Percentiles rank a stretch among this genome's conserved stretches.
These are phyloP conservation scores for Lactifluus hygrophoroides DNA, from an alignment of 768 basidiomycete species.

Conservation along the genomic window DNA sequence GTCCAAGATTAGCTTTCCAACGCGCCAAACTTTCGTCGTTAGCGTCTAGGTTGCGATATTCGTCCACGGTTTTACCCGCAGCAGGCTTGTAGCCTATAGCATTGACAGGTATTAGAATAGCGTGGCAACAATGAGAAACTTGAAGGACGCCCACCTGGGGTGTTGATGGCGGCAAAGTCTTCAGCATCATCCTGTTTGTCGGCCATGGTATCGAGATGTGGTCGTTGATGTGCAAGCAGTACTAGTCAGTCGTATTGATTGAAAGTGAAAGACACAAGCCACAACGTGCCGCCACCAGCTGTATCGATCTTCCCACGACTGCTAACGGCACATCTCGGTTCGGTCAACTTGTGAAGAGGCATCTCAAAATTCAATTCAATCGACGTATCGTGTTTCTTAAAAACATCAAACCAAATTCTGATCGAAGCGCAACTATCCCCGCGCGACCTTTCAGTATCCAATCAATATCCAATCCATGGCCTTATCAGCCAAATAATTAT, in stretches of 20 bases:
- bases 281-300: conserved; percentile 5
- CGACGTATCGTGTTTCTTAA: not conserved
- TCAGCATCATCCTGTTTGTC: conserved; percentile 54
- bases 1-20: conserved; percentile 93
- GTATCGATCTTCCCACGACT: conserved; percentile 68
- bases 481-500: not conserved
- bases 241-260: not conserved
- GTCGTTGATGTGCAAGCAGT: not conserved
- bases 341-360: too few species aligned
- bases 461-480: not conserved
- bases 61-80: conserved; percentile 64
- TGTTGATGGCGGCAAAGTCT: conserved; percentile 57
- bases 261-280: not conserved
- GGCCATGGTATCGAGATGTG: not conserved
- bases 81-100: conserved; percentile 71
- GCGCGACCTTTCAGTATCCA: not conserved
- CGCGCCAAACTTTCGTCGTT: conserved; percentile 88
- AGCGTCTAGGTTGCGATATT: conserved; percentile 79
- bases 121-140: not conserved
- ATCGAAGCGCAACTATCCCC: not conserved
- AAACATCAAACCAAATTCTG: not conserved
- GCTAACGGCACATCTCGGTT: not conserved
- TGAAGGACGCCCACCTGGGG: conserved; percentile 45
- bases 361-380: conserved; percentile 14
- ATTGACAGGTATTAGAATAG: not conserved